Conservation (phyloP, 176 grass and related monocot genomes). For the Phoenix dactylifera region DNA sequence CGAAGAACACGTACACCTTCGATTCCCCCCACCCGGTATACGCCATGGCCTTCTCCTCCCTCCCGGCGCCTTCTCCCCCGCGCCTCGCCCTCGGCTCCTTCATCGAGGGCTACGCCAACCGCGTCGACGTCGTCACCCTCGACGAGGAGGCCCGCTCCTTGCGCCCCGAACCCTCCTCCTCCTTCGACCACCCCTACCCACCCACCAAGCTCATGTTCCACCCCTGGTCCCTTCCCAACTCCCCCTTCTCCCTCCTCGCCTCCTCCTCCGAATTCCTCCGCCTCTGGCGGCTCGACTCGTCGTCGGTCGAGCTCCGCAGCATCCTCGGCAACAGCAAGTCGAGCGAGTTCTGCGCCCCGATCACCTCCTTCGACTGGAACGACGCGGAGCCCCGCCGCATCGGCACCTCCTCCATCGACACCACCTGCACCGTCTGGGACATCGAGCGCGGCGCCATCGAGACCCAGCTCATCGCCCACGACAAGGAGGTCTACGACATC, state of each 20-base stretch:
- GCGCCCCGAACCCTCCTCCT: slow-evolving; percentile 57
- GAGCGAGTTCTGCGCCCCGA: slow-evolving; percentile 72
- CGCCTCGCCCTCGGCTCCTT: slow-evolving; percentile 80
- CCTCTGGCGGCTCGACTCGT: slow-evolving; percentile 56
- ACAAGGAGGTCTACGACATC: slow-evolving; percentile 98
- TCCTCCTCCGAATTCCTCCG: slow-evolving; percentile 73
- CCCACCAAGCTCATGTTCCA: slow-evolving; percentile 96
- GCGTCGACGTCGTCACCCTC: slow-evolving; percentile 69
- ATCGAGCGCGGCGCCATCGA: slow-evolving; percentile 81
- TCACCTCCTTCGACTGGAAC: slow-evolving; percentile 99
- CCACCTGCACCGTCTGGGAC: slow-evolving; percentile 97
- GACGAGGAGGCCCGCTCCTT: slow-evolving; percentile 60
- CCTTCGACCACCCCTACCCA: slow-evolving; percentile 85
- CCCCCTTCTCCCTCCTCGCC: slow-evolving; percentile 45
- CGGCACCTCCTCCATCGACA: slow-evolving; percentile 91
- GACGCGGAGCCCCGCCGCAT: slow-evolving; percentile 64
- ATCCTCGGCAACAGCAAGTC: slow-evolving; percentile 84
- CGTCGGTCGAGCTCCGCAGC: slow-evolving; percentile 49
- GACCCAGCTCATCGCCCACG: slow-evolving; percentile 99
- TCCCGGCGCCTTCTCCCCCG: slow-evolving; percentile 29
- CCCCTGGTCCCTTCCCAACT: slow-evolving; percentile 25
- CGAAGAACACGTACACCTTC: slow-evolving; percentile 61
- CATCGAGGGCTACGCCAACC: slow-evolving; percentile 69
- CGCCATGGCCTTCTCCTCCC: slow-evolving; percentile 72
- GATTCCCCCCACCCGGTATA: slow-evolving; percentile 82